Percentiles rank a stretch among this genome's conserved stretches.
Conservation (phyloP, 1,284 basidiomycete species). For the Gomphus bonarii region DNA sequence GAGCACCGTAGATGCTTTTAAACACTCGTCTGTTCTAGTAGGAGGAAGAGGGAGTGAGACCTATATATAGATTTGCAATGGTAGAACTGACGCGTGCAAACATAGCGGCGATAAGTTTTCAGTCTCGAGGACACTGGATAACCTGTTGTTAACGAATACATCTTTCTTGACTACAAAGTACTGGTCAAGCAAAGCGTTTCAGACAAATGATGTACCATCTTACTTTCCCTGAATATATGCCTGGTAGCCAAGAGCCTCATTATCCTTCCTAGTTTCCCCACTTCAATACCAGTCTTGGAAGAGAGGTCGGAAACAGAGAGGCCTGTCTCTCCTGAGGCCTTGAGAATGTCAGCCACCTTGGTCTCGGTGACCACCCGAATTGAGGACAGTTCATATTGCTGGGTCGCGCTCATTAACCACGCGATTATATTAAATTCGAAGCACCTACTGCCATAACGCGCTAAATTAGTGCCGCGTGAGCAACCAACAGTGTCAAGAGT, state of each 20-base stretch:
- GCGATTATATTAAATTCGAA: too few species aligned
- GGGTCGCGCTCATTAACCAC: background rate
- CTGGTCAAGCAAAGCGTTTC: too few species aligned
- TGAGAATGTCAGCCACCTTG: constrained; percentile 24
- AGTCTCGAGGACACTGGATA: constrained; percentile 16
- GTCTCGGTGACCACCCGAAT: constrained; percentile 21
- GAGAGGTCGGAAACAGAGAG: constrained; percentile 23
- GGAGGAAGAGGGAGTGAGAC: background rate
- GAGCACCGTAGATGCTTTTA: constrained; percentile 16
- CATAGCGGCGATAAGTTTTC: constrained; percentile 17
- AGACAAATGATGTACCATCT: background rate
- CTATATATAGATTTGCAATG: constrained; percentile 15
- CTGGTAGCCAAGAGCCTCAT: constrained; percentile 26
- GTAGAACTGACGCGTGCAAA: constrained; percentile 16
- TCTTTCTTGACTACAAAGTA: constrained; percentile 16
- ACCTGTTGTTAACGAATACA: constrained; percentile 27
- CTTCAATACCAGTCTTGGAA: constrained; percentile 20
- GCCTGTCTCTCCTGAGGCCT: constrained; percentile 20
- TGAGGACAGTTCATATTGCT: constrained; percentile 18
- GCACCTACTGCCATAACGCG: background rate
- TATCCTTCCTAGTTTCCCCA: constrained; percentile 25
- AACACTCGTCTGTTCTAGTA: constrained; percentile 21
- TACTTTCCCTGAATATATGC: constrained; percentile 30
- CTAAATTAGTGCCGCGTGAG: background rate
- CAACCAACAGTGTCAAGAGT: too few species aligned